Base-by-base conservation (phyloP, 164 flowering plant species). In the Aristolochia fimbriata region DNA sequence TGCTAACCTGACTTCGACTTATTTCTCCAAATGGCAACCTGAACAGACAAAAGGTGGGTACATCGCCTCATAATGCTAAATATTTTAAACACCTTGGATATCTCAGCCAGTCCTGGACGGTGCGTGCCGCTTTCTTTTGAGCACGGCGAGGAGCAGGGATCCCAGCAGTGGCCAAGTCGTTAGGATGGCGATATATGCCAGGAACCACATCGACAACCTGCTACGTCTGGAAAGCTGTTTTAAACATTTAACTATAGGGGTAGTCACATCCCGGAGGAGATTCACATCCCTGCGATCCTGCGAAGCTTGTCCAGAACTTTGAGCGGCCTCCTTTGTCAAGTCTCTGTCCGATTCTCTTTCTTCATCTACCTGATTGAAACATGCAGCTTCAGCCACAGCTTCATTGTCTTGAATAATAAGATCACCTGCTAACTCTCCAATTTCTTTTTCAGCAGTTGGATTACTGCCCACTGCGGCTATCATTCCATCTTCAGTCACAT, bases 91-190 rank as follows among this genome's bases (percentile, higher is more conserved):
- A 5, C 43, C 43, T 37, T n/a, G n/a, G n/a, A n/a, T n/a, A n/a
- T n/a, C n/a, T n/a, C n/a, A n/a, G n/a, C n/a, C n/a, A n/a, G n/a
- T n/a, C n/a, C n/a, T n/a, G n/a, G n/a, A n/a, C n/a, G n/a, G n/a
- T n/a, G n/a, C n/a, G n/a, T n/a, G n/a, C n/a, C 53, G 73, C 12
- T 69, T 79, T 53, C 69, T 71, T 65, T 65, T 74, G 43, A 77
- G 70, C 62, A 69, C 61, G 16, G 62, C 19, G 27, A 59, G 22
- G 30, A 81, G 60, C 51, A 76, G 74, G 21, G 81, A 67, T 14
- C 89, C 83, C 59, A 84, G 65, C 52, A 78, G 24, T 22, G 84
- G 84, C 89, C 79, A 84, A 33, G 77, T 76, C 21, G 80, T 78
- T 33, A 65, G 15, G 17, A 81, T 65, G 41, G 83, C 81, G 56